phyloP scores from a whole-genome alignment of 176 grass and related monocot genomes.

The Oryza glumipatula region DNA sequence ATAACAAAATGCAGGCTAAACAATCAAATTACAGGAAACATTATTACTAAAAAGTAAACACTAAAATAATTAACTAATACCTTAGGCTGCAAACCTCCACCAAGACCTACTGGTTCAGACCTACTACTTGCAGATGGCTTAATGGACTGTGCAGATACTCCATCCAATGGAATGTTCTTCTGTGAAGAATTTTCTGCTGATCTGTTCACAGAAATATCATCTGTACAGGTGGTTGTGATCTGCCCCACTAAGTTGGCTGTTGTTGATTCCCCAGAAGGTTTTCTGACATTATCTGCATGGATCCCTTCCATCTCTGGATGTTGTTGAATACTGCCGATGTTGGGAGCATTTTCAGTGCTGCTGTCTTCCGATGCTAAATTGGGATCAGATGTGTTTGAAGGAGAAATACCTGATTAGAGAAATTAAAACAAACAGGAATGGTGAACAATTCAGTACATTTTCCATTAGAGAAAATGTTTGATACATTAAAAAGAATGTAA shows the following conservation, averaged over 20 bases:
- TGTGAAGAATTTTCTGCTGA: constrained; percentile 44
- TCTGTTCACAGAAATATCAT: constrained; percentile 41
- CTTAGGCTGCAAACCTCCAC: constrained; percentile 85
- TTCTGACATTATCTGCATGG: constrained; percentile 10
- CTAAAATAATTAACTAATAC: constrained; percentile 42
- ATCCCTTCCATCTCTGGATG: constrained; percentile 11
- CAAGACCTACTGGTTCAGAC: constrained; percentile 71
- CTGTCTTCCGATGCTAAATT: constrained; percentile 37
- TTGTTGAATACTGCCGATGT: constrained; percentile 12
- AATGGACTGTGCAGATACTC: constrained; percentile 41
- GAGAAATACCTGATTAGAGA: constrained; percentile 25
- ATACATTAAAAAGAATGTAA: background rate
- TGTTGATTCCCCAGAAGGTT: background rate
- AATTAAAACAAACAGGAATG: constrained; percentile 30
- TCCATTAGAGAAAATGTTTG: background rate
- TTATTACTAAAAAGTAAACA: background rate
- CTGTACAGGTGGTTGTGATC: background rate
- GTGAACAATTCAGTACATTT: constrained; percentile 1
- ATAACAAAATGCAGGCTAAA: constrained; percentile 6
- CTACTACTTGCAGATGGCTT: constrained; percentile 49
- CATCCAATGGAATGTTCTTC: constrained; percentile 30
- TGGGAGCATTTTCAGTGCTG: background rate
- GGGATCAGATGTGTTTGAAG: background rate
- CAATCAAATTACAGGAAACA: background rate
- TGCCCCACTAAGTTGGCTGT: constrained; percentile 32